These are phyloP conservation scores for Zymoseptoria passerinii DNA, from an alignment of 2,329 filamentous ascomycete genomes.

Conservation along the genomic window DNA sequence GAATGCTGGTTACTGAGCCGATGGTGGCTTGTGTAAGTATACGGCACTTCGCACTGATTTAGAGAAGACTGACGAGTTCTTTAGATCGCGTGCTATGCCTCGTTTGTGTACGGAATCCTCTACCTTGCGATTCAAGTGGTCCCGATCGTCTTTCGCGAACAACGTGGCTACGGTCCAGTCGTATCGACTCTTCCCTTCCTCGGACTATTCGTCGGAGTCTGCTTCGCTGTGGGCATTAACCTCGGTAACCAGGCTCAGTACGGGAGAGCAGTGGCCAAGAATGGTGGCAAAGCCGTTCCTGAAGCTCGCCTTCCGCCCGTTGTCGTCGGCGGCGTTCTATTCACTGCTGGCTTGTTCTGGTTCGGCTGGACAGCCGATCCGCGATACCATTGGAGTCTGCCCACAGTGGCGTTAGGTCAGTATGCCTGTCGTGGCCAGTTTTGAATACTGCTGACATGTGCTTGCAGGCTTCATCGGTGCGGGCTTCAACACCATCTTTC, in stretches of 20 bases:
- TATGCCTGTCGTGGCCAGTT: background rate
- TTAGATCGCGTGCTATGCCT: conserved; percentile 14
- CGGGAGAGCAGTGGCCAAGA: conserved; percentile 31
- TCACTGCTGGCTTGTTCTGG: conserved; percentile 22
- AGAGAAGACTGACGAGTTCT: background rate
- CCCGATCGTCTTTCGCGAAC: conserved; percentile 39
- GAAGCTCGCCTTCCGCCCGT: conserved; percentile 39
- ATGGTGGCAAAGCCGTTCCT: conserved; percentile 28
- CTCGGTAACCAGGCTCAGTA: conserved; percentile 43
- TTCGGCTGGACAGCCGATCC: conserved; percentile 19
- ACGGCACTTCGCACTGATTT: conserved; percentile 28
- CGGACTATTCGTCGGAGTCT: conserved; percentile 38
- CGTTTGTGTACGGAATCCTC: conserved; percentile 36
- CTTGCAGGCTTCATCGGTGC: conserved; percentile 35
- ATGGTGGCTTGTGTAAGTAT: conserved; percentile 37
- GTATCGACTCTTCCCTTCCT: conserved; percentile 37
- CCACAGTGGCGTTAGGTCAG: background rate
- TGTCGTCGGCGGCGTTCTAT: conserved; percentile 36
- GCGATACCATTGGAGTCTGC: background rate
- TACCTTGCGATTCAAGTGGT: conserved; percentile 43
- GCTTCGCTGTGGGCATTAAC: conserved; percentile 35
- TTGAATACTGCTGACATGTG: conserved; percentile 9
- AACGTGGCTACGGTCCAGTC: conserved; percentile 37
- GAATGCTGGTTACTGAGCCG: conserved; percentile 42
- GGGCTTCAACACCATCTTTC: conserved; percentile 42